phyloP scores from a whole-genome alignment of 371 early-diverging fungal species.

The Actinomortierella wolfii region DNA sequence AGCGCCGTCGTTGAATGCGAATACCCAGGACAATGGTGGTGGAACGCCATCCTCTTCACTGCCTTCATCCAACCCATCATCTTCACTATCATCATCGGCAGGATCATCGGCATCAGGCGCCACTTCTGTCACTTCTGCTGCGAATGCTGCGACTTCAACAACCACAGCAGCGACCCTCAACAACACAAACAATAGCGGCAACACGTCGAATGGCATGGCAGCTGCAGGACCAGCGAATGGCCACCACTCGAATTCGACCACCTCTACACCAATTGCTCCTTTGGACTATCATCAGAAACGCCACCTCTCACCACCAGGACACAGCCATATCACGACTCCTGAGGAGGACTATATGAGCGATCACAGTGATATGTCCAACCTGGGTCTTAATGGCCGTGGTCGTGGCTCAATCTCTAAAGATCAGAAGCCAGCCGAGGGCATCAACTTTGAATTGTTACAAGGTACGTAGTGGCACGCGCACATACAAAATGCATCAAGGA shows the following conservation, averaged over 20 bases:
- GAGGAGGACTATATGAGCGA: slow-evolving; percentile 59
- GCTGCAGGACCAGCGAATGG: slow-evolving; percentile 1
- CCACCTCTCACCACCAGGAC: slow-evolving; percentile 26
- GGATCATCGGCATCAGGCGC: too few relatives aligned
- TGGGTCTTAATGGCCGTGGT: slow-evolving; percentile 48
- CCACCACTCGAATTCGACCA: slow-evolving; percentile 2
- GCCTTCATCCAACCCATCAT: not conserved
- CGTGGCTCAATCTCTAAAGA: slow-evolving; percentile 58
- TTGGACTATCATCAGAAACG: slow-evolving; percentile 36
- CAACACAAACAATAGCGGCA: not conserved
- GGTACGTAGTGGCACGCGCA: slow-evolving; percentile 49
- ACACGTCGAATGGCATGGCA: not conserved
- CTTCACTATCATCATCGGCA: not conserved
- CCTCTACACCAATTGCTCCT: slow-evolving; percentile 3
- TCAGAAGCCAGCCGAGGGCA: slow-evolving; percentile 73
- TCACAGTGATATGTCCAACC: slow-evolving; percentile 61
- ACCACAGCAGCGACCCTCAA: not conserved
- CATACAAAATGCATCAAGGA: not conserved
- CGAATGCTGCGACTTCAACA: not conserved
- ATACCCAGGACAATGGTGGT: too few relatives aligned
- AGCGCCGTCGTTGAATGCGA: too few relatives aligned
- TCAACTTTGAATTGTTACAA: slow-evolving; percentile 74
- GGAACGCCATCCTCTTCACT: too few relatives aligned
- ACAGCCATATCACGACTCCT: slow-evolving; percentile 10
- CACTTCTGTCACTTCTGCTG: not conserved